phyloP scores from a whole-genome alignment of 2,329 filamentous ascomycete species.

The Sporothrix variecibatus region DNA sequence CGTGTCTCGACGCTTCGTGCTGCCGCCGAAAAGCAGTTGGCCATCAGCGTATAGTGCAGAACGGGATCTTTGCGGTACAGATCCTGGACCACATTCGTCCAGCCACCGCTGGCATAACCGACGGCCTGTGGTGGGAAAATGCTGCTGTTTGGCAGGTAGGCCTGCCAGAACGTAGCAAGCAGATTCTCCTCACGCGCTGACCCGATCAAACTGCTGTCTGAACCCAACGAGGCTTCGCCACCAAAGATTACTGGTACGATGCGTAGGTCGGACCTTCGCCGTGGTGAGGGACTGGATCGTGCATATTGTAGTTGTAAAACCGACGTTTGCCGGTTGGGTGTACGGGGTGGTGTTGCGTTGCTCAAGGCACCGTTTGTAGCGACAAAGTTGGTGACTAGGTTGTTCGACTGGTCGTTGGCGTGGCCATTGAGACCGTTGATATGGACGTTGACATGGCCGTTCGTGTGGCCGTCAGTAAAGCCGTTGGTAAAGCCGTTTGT shows the following conservation, averaged over 20 bases:
- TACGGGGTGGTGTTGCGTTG: not conserved
- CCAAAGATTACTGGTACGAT: slow-evolving; percentile 22
- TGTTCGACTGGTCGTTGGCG: not conserved
- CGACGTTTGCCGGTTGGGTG: not conserved
- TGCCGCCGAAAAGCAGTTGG: slow-evolving; percentile 29
- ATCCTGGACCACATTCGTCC: slow-evolving; percentile 31
- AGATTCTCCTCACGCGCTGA: slow-evolving; percentile 27
- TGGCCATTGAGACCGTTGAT: not conserved
- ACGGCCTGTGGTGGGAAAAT: slow-evolving; percentile 25
- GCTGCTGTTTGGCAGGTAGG: slow-evolving; percentile 31
- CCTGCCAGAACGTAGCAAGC: slow-evolving; percentile 30
- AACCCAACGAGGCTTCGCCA: not conserved
- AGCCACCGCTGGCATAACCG: slow-evolving; percentile 30
- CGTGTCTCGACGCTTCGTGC: slow-evolving; percentile 20
- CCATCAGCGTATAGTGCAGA: slow-evolving; percentile 30
- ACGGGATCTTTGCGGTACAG: slow-evolving; percentile 30
- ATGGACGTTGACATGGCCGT: not conserved
- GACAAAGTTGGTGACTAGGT: not conserved
- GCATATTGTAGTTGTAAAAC: not conserved
- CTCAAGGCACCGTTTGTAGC: slow-evolving; percentile 4
- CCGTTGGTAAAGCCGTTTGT: not conserved
- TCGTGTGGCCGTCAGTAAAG: not conserved
- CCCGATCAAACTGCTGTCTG: slow-evolving; percentile 24
- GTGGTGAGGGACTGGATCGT: not conserved
- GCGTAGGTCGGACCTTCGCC: slow-evolving; percentile 18